These are phyloP conservation scores for Tetrastigma voinierianum DNA, from an alignment of 164 flowering plant species.

Conservation along the genomic window DNA sequence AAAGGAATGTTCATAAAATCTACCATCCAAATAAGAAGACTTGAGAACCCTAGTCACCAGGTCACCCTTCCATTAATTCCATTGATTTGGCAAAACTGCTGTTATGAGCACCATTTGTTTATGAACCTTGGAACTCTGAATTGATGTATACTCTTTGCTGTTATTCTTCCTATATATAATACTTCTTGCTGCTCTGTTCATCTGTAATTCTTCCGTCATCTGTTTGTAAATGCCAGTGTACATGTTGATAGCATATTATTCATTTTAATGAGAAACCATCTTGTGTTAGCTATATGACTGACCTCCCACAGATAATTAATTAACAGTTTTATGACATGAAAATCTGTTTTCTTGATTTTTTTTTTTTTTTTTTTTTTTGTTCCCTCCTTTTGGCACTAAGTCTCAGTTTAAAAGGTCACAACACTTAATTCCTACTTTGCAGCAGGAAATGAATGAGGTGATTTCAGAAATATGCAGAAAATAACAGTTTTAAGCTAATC, in stretches of 20 bases:
- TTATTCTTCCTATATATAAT: no score
- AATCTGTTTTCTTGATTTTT: background rate
- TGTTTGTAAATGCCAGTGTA: background rate
- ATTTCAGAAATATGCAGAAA: background rate
- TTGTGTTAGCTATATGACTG: background rate
- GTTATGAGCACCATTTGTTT: conserved; percentile 59
- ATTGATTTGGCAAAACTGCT: conserved; percentile 62
- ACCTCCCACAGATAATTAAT: background rate
- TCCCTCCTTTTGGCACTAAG: no score
- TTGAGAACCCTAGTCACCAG: conserved; percentile 58
- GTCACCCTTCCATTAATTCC: conserved; percentile 43
- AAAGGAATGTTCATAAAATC: conserved; percentile 48
- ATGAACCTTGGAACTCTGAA: conserved; percentile 9
- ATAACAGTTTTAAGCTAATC: background rate
- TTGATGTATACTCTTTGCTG: background rate
- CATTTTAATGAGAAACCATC: background rate
- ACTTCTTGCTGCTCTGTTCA: conserved; percentile 4
- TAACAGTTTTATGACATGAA: background rate
- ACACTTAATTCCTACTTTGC: no score
- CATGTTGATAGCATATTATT: background rate
- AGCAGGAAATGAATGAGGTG: background rate
- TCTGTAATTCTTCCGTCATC: background rate
- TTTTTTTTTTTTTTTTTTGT: no score
- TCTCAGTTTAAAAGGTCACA: no score
- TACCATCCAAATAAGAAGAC: conserved; percentile 61